phyloP scores from a whole-genome alignment of 2,329 filamentous ascomycete genomes.

The Fusarium longipes region DNA sequence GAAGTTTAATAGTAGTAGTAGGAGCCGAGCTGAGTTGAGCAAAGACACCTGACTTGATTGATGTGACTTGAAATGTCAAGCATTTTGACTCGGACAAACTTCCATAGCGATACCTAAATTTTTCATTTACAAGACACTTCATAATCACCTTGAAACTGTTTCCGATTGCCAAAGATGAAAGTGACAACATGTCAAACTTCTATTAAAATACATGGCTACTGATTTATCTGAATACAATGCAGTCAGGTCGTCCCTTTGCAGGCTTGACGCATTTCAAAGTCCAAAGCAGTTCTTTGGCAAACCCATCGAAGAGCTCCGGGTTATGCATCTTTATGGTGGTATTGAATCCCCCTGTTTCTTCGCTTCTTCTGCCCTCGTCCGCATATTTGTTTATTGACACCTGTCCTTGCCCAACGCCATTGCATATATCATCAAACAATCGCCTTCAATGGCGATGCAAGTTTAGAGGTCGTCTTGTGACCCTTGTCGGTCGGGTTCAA shows the following conservation, averaged over 20 bases:
- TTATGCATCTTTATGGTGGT: conserved; percentile 45
- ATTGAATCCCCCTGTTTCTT: conserved; percentile 41
- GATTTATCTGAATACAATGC: conserved; percentile 49
- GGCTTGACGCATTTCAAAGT: conserved; percentile 31
- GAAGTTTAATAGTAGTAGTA: conserved; percentile 1
- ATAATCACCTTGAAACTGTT: not conserved
- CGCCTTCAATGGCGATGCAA: conserved; percentile 30
- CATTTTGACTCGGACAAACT: not conserved
- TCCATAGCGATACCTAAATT: not conserved
- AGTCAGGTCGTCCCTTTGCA: conserved; percentile 36
- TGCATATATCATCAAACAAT: conserved; percentile 50
- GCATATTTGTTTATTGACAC: conserved; percentile 43
- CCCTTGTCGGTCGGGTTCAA: conserved; percentile 8
- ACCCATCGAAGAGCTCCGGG: conserved; percentile 22
- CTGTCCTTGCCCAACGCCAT: conserved; percentile 47
- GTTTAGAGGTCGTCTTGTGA: conserved; percentile 21
- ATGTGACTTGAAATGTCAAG: not conserved
- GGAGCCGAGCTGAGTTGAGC: conserved; percentile 1
- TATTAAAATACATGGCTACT: conserved; percentile 58
- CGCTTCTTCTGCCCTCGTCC: conserved; percentile 42
- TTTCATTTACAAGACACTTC: not conserved
- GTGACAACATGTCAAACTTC: conserved; percentile 48
- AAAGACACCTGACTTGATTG: conserved; percentile 24
- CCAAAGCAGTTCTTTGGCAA: conserved; percentile 21
- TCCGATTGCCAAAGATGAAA: not conserved